These are phyloP conservation scores for Whalleya microplaca DNA, from an alignment of 2,329 filamentous ascomycete species.

Conservation along the genomic window DNA sequence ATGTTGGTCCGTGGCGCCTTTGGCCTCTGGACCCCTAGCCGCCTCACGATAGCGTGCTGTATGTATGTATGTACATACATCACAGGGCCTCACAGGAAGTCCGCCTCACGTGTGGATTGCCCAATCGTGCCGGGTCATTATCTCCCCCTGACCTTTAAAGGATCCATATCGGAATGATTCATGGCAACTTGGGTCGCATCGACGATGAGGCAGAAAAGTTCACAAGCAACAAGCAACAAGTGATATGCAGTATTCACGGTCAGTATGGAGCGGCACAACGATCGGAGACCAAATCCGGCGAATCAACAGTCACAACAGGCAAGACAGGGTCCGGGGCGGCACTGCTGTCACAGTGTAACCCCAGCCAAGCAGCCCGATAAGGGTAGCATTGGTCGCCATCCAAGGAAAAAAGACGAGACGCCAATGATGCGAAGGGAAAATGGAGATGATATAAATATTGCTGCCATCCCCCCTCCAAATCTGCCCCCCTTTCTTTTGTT, in stretches of 20 bases:
- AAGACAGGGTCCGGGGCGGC: constrained; percentile 15
- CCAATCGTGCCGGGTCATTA: constrained; percentile 8
- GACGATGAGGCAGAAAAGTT: constrained; percentile 13
- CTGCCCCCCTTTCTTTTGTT: constrained; percentile 48
- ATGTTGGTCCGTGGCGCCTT: neutral
- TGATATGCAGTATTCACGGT: constrained; percentile 4
- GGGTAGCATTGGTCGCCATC: neutral
- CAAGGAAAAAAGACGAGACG: constrained; percentile 11
- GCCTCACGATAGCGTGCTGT: constrained; percentile 5
- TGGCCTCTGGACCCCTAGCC: neutral
- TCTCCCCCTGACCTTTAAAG: constrained; percentile 5
- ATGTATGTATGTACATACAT: constrained; percentile 2
- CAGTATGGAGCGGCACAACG: constrained; percentile 6
- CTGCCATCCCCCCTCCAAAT: constrained; percentile 39
- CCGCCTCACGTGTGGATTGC: constrained; percentile 19
- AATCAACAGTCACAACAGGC: constrained; percentile 25
- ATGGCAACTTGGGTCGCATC: constrained; percentile 13
- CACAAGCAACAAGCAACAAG: neutral
- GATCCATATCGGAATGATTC: constrained; percentile 8
- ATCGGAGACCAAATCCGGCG: constrained; percentile 26
- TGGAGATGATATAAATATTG: constrained; percentile 44
- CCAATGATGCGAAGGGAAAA: constrained; percentile 3
- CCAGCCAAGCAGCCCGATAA: constrained; percentile 19
- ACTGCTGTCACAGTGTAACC: constrained; percentile 19
- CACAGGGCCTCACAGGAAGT: constrained; percentile 11